These are phyloP conservation scores for Cynanchum wilfordii DNA, from an alignment of 257 asterid genomes.

Conservation along the genomic window DNA sequence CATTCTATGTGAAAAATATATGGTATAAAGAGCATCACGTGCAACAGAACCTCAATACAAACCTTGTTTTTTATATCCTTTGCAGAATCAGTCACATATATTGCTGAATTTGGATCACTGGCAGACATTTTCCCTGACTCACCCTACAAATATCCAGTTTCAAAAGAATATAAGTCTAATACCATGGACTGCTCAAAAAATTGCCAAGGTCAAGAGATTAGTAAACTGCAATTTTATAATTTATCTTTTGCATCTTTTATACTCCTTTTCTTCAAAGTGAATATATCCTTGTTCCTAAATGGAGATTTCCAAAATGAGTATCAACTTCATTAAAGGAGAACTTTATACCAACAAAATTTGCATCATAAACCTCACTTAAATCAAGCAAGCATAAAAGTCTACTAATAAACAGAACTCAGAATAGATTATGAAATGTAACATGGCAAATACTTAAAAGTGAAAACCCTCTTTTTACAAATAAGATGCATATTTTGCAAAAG, in stretches of 20 bases:
- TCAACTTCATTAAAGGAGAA: neutral
- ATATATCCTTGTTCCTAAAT: neutral
- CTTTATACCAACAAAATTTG: neutral
- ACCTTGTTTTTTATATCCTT: constrained; percentile 90
- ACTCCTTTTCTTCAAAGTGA: neutral
- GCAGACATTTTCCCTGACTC: constrained; percentile 96
- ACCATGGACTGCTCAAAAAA: neutral
- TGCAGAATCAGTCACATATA: constrained; percentile 81
- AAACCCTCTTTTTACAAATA: neutral
- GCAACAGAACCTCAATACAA: neutral
- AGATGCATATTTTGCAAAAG: neutral
- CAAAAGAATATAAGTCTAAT: neutral
- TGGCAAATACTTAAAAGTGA: neutral
- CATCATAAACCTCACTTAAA: neutral
- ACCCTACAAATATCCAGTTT: constrained; percentile 42
- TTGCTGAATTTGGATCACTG: constrained; percentile 89
- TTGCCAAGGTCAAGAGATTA: neutral
- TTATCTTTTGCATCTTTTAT: neutral
- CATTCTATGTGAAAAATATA: neutral
- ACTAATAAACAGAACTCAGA: neutral
- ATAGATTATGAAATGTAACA: neutral
- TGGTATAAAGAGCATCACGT: neutral
- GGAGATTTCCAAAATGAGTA: neutral
- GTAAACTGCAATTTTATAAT: neutral
- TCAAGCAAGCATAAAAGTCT: neutral